Percentiles rank a stretch among this genome's conserved stretches.
phyloP scores from a whole-genome alignment of 805 yeast genomes.

The Candida piceae region DNA sequence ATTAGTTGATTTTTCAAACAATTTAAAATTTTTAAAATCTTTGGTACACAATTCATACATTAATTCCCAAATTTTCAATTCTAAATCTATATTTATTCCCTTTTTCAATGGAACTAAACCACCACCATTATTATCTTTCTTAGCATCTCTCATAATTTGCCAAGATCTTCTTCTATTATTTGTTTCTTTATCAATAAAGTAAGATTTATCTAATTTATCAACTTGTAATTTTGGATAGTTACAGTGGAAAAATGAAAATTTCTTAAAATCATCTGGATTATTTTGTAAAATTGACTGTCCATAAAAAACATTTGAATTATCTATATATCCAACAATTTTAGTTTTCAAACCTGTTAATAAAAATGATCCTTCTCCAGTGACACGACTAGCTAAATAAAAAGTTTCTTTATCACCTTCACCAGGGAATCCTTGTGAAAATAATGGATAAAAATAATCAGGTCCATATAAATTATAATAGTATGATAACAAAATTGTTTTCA shows the following conservation, averaged over 20 bases:
- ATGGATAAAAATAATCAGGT: slow-evolving; percentile 59
- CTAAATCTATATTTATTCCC: slow-evolving; percentile 22
- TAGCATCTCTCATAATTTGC: slow-evolving; percentile 27
- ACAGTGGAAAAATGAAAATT: slow-evolving; percentile 26
- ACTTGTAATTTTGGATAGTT: slow-evolving; percentile 28
- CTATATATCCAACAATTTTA: slow-evolving; percentile 27
- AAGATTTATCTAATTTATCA: slow-evolving; percentile 15
- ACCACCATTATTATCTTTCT: slow-evolving; percentile 24
- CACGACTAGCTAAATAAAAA: slow-evolving; percentile 63
- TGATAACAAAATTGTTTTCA: slow-evolving; percentile 52
- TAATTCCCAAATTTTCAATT: slow-evolving; percentile 23
- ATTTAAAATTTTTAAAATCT: slow-evolving; percentile 25
- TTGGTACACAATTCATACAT: slow-evolving; percentile 16
- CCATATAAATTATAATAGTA: slow-evolving; percentile 65
- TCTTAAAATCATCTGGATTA: slow-evolving; percentile 22
- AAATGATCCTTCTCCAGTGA: slow-evolving; percentile 23
- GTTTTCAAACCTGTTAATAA: slow-evolving; percentile 27
- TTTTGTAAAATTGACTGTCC: slow-evolving; percentile 30
- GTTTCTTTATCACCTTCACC: slow-evolving; percentile 85
- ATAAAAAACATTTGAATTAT: slow-evolving; percentile 18
- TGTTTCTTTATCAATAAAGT: slow-evolving; percentile 15
- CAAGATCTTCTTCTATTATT: slow-evolving; percentile 20
- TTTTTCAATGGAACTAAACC: slow-evolving; percentile 13
- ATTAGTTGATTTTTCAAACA: slow-evolving; percentile 21
- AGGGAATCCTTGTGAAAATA: slow-evolving; percentile 66